Evolutionary conservation across 495 filamentous ascomycete genomes (phyloP).

Genomic region (Lasiosphaeris hirsuta): DNA sequence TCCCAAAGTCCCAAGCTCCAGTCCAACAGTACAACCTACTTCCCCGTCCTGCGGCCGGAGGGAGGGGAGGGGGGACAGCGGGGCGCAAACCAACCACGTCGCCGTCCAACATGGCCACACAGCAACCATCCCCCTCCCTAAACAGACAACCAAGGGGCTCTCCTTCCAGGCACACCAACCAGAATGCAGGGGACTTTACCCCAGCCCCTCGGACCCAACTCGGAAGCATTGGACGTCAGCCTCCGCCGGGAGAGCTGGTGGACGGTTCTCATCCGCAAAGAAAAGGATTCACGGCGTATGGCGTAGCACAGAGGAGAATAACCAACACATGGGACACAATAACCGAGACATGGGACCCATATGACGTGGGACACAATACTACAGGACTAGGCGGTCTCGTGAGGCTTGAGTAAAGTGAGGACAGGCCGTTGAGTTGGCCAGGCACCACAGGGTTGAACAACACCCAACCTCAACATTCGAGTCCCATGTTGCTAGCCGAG

Average conservation of each 20-base stretch:
- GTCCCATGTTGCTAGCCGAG: no score
- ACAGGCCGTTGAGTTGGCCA: constrained; percentile 13
- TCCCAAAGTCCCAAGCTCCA: no score
- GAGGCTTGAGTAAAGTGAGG: background rate
- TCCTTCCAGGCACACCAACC: background rate
- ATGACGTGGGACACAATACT: background rate
- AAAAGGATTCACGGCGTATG: background rate
- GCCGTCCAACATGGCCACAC: no score
- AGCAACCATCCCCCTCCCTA: no score
- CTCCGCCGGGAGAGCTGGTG: background rate
- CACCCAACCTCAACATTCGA: background rate
- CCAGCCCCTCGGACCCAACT: no score
- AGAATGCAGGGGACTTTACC: constrained; percentile 7
- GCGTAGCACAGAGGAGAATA: constrained; percentile 7
- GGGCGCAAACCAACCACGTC: no score
- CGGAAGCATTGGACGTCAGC: no score
- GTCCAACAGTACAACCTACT: no score
- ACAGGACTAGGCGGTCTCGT: background rate
- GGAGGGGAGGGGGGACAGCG: no score
- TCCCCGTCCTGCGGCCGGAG: no score
- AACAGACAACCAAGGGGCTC: no score
- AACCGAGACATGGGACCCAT: background rate
- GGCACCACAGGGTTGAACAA: constrained; percentile 1
- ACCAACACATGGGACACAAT: background rate
- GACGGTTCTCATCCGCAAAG: background rate